phyloP scores from a whole-genome alignment of 345 rosid species.

The Syzygium oleosum region DNA sequence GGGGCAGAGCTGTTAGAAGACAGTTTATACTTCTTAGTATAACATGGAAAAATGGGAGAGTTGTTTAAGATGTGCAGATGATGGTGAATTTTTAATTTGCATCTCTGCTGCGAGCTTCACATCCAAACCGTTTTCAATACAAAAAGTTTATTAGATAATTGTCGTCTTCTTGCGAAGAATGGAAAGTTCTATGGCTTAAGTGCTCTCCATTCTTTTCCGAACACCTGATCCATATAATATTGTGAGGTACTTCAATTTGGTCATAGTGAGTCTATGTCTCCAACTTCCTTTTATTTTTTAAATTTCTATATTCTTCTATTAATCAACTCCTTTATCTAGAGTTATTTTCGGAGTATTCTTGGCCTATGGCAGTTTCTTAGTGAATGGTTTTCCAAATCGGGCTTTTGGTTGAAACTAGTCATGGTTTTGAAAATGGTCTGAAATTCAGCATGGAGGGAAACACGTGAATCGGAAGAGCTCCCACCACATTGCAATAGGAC shows the following conservation, averaged over 20 bases:
- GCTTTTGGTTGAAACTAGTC: too few relatives aligned
- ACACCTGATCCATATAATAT: background rate
- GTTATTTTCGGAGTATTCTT: too few relatives aligned
- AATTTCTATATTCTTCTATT: background rate
- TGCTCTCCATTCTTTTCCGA: background rate
- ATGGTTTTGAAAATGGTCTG: too few relatives aligned
- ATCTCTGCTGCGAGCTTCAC: background rate
- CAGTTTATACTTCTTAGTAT: background rate
- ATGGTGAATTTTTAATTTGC: background rate
- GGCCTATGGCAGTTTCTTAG: too few relatives aligned
- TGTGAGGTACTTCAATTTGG: background rate
- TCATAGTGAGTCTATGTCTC: background rate
- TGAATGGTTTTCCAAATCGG: too few relatives aligned
- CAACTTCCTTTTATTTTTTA: background rate
- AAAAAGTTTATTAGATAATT: background rate
- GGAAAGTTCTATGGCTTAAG: background rate
- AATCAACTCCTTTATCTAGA: too few relatives aligned
- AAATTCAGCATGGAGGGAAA: background rate
- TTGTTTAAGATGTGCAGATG: background rate
- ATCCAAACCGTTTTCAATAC: background rate
- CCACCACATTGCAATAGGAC: background rate
- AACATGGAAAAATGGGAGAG: background rate
- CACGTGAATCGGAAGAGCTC: background rate
- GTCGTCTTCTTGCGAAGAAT: background rate
- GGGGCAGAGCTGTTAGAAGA: fast-evolving